phyloP scores from a whole-genome alignment of 495 filamentous ascomycete genomes.

The Cladorrhinum samala region DNA sequence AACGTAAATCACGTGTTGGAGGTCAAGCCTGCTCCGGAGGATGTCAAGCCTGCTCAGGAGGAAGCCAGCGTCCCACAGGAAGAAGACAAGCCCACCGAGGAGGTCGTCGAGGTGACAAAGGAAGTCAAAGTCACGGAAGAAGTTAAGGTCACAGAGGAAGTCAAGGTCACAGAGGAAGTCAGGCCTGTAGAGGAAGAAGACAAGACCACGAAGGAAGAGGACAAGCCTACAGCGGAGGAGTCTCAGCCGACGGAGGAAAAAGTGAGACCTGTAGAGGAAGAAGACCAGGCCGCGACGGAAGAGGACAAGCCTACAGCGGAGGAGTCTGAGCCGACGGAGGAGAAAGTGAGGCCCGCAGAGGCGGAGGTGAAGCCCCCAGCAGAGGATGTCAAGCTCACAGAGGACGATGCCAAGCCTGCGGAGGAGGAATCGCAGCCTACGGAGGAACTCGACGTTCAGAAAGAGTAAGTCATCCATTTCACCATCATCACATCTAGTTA shows the following conservation, averaged over 20 bases:
- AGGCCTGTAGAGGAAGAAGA: conserved; percentile 1
- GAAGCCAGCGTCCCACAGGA: neutral
- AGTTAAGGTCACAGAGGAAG: neutral
- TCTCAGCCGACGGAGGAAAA: neutral
- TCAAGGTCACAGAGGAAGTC: neutral
- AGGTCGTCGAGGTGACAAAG: neutral
- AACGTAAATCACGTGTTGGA: conserved; percentile 55
- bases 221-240: neutral
- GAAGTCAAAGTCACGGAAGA: neutral
- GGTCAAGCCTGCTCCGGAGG: neutral
- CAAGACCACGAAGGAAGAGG: neutral
- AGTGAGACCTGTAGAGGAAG: neutral
- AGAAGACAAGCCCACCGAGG: neutral
- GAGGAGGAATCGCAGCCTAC: neutral
- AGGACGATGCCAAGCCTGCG: neutral
- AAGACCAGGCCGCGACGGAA: neutral
- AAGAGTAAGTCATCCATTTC: no score
- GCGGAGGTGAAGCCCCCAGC: neutral
- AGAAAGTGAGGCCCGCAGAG: neutral
- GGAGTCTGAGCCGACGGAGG: neutral
- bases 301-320: neutral
- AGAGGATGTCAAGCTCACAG: neutral
- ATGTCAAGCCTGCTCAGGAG: neutral
- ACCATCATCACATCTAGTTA: no score
- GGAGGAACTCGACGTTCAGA: no score